These are phyloP conservation scores for Lepidium didymum DNA, from an alignment of 345 rosid species.

Conservation along the genomic window DNA sequence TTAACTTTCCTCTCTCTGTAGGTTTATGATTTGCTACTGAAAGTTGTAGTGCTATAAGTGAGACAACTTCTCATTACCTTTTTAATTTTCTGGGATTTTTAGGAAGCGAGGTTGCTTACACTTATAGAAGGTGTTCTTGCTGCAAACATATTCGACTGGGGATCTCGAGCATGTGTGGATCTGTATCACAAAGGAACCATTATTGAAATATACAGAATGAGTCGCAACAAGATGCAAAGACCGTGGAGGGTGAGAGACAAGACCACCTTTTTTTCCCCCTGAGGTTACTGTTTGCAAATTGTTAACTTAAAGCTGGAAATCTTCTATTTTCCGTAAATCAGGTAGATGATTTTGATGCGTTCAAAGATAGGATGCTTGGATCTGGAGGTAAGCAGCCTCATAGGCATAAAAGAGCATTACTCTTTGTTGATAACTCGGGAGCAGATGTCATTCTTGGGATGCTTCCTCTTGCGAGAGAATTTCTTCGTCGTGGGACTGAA, in stretches of 20 bases:
- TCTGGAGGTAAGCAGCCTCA: conserved; percentile 49
- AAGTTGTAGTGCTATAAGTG: not conserved
- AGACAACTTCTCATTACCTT: not conserved
- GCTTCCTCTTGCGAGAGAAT: conserved; percentile 98
- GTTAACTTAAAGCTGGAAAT: not conserved
- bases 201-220: conserved; percentile 97
- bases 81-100: conserved; percentile 19
- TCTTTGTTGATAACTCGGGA: conserved; percentile 97
- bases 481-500: conserved; percentile 92
- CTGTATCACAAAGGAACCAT: conserved; percentile 97
- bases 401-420: conserved; percentile 86
- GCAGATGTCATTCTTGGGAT: conserved; percentile 92
- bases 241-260: conserved; percentile 79
- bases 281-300: not conserved
- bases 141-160: conserved; percentile 99
- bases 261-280: not conserved
- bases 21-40: not conserved
- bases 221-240: conserved; percentile 96
- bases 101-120: conserved; percentile 88
- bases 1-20: conserved; percentile 2
- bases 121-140: conserved; percentile 96
- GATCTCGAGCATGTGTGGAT: conserved; percentile 98
- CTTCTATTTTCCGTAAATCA: conserved; percentile 19
- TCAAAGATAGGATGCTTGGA: conserved; percentile 86
- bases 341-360: conserved; percentile 95